These are phyloP conservation scores for Rhizopogon sp. DNA, from an alignment of 768 basidiomycete genomes.

Conservation along the genomic window DNA sequence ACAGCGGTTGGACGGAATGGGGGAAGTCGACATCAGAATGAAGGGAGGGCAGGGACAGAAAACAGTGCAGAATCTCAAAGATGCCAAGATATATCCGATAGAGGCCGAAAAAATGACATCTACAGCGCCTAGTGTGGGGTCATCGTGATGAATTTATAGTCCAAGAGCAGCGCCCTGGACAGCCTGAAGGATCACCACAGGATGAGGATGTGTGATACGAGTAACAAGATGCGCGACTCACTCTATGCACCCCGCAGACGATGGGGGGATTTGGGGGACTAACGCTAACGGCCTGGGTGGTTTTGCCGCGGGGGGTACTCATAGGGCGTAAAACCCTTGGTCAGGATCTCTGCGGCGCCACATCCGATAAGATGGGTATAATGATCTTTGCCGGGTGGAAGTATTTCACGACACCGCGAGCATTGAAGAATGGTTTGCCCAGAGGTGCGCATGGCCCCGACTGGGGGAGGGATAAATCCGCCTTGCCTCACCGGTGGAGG, in stretches of 20 bases:
- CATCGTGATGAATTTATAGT: background rate
- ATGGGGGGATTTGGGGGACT: background rate
- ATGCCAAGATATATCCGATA: too few relatives aligned
- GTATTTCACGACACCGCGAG: constrained; percentile 9
- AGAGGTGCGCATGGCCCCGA: background rate
- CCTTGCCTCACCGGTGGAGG: background rate
- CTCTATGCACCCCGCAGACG: background rate
- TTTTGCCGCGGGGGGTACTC: background rate
- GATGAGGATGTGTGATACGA: background rate
- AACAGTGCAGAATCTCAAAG: background rate
- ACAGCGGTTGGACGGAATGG: background rate
- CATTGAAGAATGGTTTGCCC: constrained; percentile 1
- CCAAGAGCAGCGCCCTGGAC: background rate
- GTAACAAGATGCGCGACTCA: background rate
- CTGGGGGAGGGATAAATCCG: constrained; percentile 3
- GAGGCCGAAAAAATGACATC: background rate
- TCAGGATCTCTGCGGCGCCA: constrained; percentile 9
- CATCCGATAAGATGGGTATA: constrained; percentile 10
- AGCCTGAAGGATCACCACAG: background rate
- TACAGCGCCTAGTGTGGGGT: background rate
- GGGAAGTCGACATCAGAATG: background rate
- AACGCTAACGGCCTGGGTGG: too few relatives aligned
- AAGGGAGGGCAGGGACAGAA: background rate
- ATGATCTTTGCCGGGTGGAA: constrained; percentile 6
- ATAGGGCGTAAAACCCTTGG: constrained; percentile 10